Percentiles rank a stretch among this genome's conserved stretches.
Evolutionary conservation across 257 asterid genomes (phyloP).

Genomic region (Handroanthus guayacan): DNA sequence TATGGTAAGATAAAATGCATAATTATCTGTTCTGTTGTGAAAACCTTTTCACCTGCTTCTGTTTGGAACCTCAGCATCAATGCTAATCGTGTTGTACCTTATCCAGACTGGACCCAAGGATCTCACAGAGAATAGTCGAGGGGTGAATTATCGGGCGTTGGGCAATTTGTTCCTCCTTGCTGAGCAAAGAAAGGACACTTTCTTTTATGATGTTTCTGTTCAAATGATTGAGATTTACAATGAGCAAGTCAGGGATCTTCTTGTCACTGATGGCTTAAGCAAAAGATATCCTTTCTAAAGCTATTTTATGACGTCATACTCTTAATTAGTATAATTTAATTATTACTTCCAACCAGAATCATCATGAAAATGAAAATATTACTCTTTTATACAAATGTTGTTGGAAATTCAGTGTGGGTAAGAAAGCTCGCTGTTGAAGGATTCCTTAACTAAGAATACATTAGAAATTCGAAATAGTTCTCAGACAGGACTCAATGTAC

Average conservation of each 20-base stretch:
- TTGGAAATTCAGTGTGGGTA: not conserved
- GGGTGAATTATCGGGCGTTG: slow-evolving; percentile 95
- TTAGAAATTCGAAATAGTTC: slow-evolving; percentile 94
- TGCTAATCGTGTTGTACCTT: slow-evolving; percentile 36
- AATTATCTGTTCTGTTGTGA: not conserved
- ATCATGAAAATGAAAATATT: slow-evolving; percentile 11
- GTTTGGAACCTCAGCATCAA: slow-evolving; percentile 25
- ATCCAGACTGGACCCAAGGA: slow-evolving; percentile 88
- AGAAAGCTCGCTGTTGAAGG: slow-evolving; percentile 2
- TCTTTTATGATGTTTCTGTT: slow-evolving; percentile 82
- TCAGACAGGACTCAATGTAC: slow-evolving; percentile 90
- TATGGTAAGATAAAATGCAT: slow-evolving; percentile 61
- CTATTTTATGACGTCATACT: slow-evolving; percentile 9
- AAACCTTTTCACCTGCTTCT: slow-evolving; percentile 10
- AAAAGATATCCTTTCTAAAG: slow-evolving; percentile 86
- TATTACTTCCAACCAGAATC: not conserved
- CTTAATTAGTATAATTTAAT: slow-evolving; percentile 15
- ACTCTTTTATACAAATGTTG: not conserved
- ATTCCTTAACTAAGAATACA: slow-evolving; percentile 66
- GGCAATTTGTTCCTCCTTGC: slow-evolving; percentile 82
- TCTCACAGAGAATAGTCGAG: slow-evolving; percentile 76
- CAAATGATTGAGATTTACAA: slow-evolving; percentile 98
- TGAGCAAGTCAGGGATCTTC: slow-evolving; percentile 97
- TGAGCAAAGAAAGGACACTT: slow-evolving; percentile 79
- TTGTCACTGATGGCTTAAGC: slow-evolving; percentile 69